Base-by-base conservation (phyloP, 768 basidiomycete genomes). In the Tricholoma furcatifolium region DNA sequence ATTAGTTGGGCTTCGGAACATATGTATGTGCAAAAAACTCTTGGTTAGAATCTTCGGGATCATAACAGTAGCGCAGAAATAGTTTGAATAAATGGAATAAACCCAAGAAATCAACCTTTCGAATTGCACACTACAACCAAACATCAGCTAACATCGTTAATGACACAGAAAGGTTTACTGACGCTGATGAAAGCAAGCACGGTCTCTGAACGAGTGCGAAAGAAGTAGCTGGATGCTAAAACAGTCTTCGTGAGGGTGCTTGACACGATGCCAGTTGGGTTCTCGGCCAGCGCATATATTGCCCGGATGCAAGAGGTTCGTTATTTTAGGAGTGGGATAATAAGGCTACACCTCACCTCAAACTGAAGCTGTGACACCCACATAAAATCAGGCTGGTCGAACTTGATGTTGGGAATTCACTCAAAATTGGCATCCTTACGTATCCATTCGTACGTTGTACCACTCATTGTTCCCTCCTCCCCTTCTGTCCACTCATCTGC, bases 381-480 rank as follows among this genome's bases (percentile, higher is more conserved):
- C 92, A 96, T 96, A 64, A 94, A 98, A 73, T 95, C 94, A 39
- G 92, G 93, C 72, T 98, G 93, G 46, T 95, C 90, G 58, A 96
- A 98, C 57, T 84, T 85, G 56, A 98, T 82, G 35, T 80, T 80
- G n/a, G 92, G 89, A 50, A 98, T 90, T 97, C 97, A 99, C 72
- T 99, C 97, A 67, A 97, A 95, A 66, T 99, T 97, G 14, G 97
- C 94, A 65, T 99, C 97, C 80, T 98, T 91, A 56, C 97, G 78
- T 53, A 99, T 98, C 96, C 96, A 99, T 70, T 99, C 97, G 69
- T 98, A 99, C 3, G 93, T 96, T 56, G 96, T 94, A 15, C 91
- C 91, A 35, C 88, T 86, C 92, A 98, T 96, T 39, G 80, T 77
- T 54, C 88, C 85, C 64, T 97, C 95, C 54, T 98, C 94, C 60